phyloP scores from a whole-genome alignment of 371 early-diverging fungal species.

The Mortierella sp. region DNA sequence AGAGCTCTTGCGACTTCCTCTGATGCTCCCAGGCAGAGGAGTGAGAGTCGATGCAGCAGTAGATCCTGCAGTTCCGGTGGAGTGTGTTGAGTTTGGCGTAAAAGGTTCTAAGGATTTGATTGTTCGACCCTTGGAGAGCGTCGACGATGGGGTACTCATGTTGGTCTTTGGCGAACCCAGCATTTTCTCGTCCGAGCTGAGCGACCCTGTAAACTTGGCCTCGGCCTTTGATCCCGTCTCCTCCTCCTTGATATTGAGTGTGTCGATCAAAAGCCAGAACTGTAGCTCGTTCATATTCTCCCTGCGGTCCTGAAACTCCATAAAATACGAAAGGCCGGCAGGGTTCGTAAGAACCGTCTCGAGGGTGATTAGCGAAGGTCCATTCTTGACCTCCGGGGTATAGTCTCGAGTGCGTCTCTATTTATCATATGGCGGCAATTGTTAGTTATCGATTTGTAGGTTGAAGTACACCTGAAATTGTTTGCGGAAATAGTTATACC shows the following conservation, averaged over 20 bases:
- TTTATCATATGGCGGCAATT: neutral
- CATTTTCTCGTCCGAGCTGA: conserved; percentile 9
- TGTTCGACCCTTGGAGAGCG: conserved; percentile 18
- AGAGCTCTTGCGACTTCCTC: conserved; percentile 26
- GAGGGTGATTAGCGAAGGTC: conserved; percentile 31
- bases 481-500: conserved; percentile 39
- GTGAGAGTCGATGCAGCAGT: neutral
- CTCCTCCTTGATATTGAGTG: conserved; percentile 64
- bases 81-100: conserved; percentile 34
- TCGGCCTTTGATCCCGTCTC: conserved; percentile 11
- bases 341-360: conserved; percentile 65
- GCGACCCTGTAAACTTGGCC: conserved; percentile 11
- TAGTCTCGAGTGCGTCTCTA: conserved; percentile 36
- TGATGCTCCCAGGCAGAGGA: conserved; percentile 15
- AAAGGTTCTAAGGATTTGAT: conserved; percentile 15
- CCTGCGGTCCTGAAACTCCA: conserved; percentile 86
- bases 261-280: conserved; percentile 84
- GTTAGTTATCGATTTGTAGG: too few relatives aligned
- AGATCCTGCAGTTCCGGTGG: neutral
- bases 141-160: conserved; percentile 29
- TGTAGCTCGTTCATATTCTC: conserved; percentile 76
- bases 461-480: neutral
- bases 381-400: conserved; percentile 28
- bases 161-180: neutral
- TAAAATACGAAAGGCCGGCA: conserved; percentile 80